Percentiles rank a stretch among this genome's conserved stretches.
These are phyloP conservation scores for Salix arbutifolia DNA, from an alignment of 345 rosid species.

Conservation along the genomic window DNA sequence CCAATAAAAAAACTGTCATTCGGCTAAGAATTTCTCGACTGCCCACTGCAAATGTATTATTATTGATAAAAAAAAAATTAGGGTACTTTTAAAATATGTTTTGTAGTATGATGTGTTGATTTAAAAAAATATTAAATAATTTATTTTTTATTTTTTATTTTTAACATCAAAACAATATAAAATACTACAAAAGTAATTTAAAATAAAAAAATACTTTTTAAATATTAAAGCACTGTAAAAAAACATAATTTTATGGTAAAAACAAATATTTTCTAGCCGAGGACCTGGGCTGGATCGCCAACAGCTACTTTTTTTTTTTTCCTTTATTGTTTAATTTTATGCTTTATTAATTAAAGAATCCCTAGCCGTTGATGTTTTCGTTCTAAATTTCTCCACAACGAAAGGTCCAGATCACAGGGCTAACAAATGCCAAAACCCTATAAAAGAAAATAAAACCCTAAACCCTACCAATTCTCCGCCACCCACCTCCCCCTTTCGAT, in stretches of 20 bases:
- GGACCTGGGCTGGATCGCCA: conserved; percentile 89
- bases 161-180: too few relatives aligned
- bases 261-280: conserved; percentile 6
- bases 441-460: background rate
- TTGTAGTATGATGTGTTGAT: too few relatives aligned
- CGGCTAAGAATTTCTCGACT: too few relatives aligned
- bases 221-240: too few relatives aligned
- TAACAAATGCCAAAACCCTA: background rate
- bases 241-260: too few relatives aligned
- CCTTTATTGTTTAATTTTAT: background rate
- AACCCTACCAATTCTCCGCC: background rate
- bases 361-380: background rate
- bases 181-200: too few relatives aligned
- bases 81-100: too few relatives aligned
- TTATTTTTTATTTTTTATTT: too few relatives aligned
- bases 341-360: background rate
- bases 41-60: conserved; percentile 39
- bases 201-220: too few relatives aligned
- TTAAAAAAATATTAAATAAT: too few relatives aligned
- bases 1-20: too few relatives aligned
- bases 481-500: background rate
- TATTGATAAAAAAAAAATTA: conserved; percentile 32
- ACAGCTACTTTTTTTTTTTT: conserved; percentile 44
- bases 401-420: background rate
- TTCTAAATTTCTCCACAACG: background rate